Conservation (phyloP, 1,284 basidiomycete species). For the Austroboletus rostrupii region DNA sequence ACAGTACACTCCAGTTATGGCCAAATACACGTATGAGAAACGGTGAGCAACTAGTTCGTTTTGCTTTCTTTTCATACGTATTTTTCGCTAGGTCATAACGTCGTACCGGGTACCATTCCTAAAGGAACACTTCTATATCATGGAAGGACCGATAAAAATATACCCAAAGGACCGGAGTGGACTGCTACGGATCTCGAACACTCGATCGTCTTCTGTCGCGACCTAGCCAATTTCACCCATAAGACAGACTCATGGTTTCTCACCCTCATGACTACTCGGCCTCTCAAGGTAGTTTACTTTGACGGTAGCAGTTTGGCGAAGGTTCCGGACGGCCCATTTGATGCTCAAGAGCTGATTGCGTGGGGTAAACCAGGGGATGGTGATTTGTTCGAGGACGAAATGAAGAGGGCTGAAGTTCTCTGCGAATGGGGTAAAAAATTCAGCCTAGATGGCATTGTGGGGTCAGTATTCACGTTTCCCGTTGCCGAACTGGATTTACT, state of each 20-base stretch:
- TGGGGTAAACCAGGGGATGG: conserved; percentile 30
- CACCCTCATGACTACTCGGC: conserved; percentile 34
- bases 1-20: too few relatives aligned
- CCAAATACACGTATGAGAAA: too few relatives aligned
- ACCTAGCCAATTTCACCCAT: neutral
- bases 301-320: conserved; percentile 41
- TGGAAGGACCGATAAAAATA: conserved; percentile 21
- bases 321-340: conserved; percentile 34
- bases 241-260: conserved; percentile 35
- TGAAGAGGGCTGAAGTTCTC: conserved; percentile 29
- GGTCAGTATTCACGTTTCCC: conserved; percentile 22
- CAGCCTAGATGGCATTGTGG: conserved; percentile 37
- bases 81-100: conserved; percentile 35
- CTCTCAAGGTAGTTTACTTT: conserved; percentile 41
- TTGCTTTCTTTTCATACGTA: too few relatives aligned
- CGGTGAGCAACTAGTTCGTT: too few relatives aligned
- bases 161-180: conserved; percentile 40
- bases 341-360: conserved; percentile 40
- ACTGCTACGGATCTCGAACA: conserved; percentile 43
- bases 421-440: conserved; percentile 35
- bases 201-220: conserved; percentile 34
- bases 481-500: neutral
- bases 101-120: conserved; percentile 40
- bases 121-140: conserved; percentile 43
- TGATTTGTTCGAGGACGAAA: conserved; percentile 24